Evolutionary conservation across 257 asterid genomes (phyloP).

Genomic region (Thymus quinquecostatus): DNA sequence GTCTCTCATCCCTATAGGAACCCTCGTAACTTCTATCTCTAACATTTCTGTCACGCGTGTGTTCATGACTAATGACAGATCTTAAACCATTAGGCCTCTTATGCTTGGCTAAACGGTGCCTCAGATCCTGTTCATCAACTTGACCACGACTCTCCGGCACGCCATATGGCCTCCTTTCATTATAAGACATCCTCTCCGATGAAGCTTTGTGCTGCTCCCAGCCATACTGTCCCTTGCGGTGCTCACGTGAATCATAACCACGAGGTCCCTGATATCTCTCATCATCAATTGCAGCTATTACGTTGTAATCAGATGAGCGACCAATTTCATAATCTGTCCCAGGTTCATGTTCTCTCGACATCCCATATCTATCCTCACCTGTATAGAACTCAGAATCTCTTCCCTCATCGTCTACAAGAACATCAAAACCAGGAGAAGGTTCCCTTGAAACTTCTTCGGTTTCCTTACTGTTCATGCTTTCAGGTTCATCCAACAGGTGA

Average conservation of each 20-base stretch:
- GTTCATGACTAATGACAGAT: conserved; percentile 73
- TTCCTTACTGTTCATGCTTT: conserved; percentile 48
- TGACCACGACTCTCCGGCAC: conserved; percentile 49
- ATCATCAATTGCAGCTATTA: conserved; percentile 47
- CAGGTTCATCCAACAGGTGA: conserved; percentile 46
- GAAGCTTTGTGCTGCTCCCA: conserved; percentile 64
- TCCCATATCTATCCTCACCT: conserved; percentile 68
- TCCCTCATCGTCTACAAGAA: conserved; percentile 80
- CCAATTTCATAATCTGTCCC: conserved; percentile 52
- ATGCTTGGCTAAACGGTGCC: conserved; percentile 68
- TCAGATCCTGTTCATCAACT: conserved; percentile 63
- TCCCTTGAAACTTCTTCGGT: conserved; percentile 81
- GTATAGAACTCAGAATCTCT: conserved; percentile 75
- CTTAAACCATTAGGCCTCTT: conserved; percentile 73
- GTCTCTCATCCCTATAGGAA: conserved; percentile 45
- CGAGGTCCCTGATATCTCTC: conserved; percentile 55
- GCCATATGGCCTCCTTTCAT: conserved; percentile 54
- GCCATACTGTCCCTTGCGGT: conserved; percentile 49
- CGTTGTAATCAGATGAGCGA: conserved; percentile 53
- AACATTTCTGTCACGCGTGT: conserved; percentile 48
- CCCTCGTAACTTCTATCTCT: conserved; percentile 50
- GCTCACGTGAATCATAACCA: conserved; percentile 54
- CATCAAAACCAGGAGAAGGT: conserved; percentile 95
- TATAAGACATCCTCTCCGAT: conserved; percentile 52
- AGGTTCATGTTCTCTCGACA: conserved; percentile 54